Base-by-base conservation (phyloP, 176 grass and related monocot species). In the Alloteropsis semialata region DNA sequence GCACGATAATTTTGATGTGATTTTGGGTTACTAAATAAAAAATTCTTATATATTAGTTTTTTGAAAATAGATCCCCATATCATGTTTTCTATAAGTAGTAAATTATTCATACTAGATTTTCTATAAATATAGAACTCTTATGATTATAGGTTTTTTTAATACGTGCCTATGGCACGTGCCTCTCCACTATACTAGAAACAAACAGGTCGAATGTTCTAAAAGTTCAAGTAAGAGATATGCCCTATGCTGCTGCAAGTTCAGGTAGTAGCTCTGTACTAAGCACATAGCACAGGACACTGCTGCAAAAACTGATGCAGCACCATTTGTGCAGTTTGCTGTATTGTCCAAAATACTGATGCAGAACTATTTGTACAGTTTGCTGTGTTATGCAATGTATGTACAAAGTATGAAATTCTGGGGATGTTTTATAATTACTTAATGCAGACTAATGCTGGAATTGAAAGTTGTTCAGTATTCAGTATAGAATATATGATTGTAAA, bases 171-270 rank as follows among this genome's bases (percentile, higher is more conserved):
- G n/a, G n/a, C n/a, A n/a, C n/a, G n/a, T n/a, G n/a, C n/a, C n/a
- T n/a, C n/a, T n/a, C n/a, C n/a, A n/a, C n/a, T 19, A 59, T 83
- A 19, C 22, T 87, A 43, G 85, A 90, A 62, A 75, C 30, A 27
- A 72, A n/a, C 1, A 39, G 70, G 15, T 53, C 48, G 21, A 46
- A 42, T 14, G 50, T 75, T 37, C 6, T 90, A 43, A 83, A 85
- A 71, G 12, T 93, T 73, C 81, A 85, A 70, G 88, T 90, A 45
- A 49, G 76, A 70, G 88, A 93, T 88, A 39, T 86, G 53, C 42
- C 27, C 36, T 79, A 19, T 24, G 65, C 38, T 64, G 27, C 78
- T 1, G 3, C 65, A 60, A 90, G 79, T 76, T 87, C 16, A 8
- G 41, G 22, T 62, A 79, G 75, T 61, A 78, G 42, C 27, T 79